Evolutionary conservation across 352 stramenopile species (phyloP).

Genomic region (Peronospora farinosa): DNA sequence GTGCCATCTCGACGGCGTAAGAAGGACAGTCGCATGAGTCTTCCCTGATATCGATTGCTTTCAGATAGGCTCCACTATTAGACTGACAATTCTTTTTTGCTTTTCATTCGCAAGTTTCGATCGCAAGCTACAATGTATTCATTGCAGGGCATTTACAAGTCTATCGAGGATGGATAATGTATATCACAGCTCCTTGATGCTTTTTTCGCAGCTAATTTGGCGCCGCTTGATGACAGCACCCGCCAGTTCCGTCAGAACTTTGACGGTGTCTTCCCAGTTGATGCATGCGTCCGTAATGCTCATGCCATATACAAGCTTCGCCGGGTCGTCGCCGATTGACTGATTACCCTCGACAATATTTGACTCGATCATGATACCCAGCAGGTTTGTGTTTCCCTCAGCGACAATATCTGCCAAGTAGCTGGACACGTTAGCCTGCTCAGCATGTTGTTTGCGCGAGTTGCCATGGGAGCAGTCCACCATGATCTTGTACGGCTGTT

Average conservation of each 20-base stretch:
- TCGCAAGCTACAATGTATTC: not conserved
- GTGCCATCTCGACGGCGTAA: constrained; percentile 14
- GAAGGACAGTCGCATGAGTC: constrained; percentile 13
- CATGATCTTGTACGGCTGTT: constrained; percentile 75
- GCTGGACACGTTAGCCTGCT: constrained; percentile 71
- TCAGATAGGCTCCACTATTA: constrained; percentile 3
- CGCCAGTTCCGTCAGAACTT: constrained; percentile 48
- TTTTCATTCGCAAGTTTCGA: not conserved
- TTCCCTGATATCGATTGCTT: constrained; percentile 5
- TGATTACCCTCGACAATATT: constrained; percentile 86
- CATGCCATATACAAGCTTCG: constrained; percentile 76
- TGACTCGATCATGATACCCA: constrained; percentile 88
- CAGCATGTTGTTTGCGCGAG: constrained; percentile 75
- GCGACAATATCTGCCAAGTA: constrained; percentile 63
- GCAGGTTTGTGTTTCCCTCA: constrained; percentile 55
- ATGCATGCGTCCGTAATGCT: constrained; percentile 86
- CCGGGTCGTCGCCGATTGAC: constrained; percentile 52
- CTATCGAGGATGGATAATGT: not conserved
- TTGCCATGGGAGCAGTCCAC: constrained; percentile 87
- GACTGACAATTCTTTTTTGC: not conserved
- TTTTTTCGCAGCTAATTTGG: constrained; percentile 2
- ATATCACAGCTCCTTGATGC: not conserved
- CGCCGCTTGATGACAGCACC: constrained; percentile 46
- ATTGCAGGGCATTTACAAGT: not conserved
- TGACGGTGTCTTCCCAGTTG: constrained; percentile 76